Evolutionary conservation across 1,284 basidiomycete species (phyloP).

Genomic region (Melampsora americana): DNA sequence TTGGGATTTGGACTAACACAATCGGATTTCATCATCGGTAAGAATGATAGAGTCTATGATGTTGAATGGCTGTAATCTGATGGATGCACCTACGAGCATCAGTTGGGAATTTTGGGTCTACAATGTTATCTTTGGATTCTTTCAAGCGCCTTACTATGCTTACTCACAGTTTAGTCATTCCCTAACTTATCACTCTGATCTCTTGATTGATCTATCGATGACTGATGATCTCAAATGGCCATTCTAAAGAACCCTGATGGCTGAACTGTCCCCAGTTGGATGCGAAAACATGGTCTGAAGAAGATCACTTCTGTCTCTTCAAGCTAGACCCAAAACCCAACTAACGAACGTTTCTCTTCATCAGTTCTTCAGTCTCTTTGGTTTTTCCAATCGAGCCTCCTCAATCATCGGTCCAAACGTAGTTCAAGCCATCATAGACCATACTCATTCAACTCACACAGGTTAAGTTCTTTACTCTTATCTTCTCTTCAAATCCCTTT

Average conservation of each 20-base stretch:
- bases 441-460: constrained; percentile 12
- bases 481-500: background rate
- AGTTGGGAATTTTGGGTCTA: constrained; percentile 45
- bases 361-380: constrained; percentile 43
- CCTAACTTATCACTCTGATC: background rate
- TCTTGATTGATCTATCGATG: background rate
- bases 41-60: background rate
- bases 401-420: constrained; percentile 43
- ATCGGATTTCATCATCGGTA: constrained; percentile 41
- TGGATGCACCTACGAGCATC: background rate
- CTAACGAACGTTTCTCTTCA: background rate
- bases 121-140: constrained; percentile 41
- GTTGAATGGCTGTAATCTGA: background rate
- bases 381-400: constrained; percentile 41
- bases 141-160: constrained; percentile 43
- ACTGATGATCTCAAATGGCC: too few species aligned
- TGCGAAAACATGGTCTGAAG: background rate
- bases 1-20: constrained; percentile 22
- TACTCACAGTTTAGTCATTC: constrained; percentile 40
- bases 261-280: background rate
- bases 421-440: constrained; percentile 39
- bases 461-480: constrained; percentile 17
- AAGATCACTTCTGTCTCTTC: background rate
- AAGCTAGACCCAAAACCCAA: too few species aligned
- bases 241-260: background rate